A percentile compares a stretch with the other conserved stretches of the same genome.
Conservation (phyloP, 2,329 filamentous ascomycete genomes). For the Neofusicoccum sp. region DNA sequence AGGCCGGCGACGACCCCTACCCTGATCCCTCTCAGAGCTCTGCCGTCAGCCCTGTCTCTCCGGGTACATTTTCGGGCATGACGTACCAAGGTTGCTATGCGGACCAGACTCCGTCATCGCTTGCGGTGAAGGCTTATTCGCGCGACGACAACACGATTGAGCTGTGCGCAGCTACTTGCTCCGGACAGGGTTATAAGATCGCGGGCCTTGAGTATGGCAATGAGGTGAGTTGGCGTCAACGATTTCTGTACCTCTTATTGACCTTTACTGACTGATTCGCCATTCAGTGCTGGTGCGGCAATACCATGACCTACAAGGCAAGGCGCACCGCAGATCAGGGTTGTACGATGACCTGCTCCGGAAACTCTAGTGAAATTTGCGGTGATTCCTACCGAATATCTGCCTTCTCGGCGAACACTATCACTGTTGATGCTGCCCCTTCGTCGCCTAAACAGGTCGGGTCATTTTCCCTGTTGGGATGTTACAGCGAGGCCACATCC, state of each 20-base stretch:
- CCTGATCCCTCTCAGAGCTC: slow-evolving; percentile 29
- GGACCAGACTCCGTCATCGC: slow-evolving; percentile 26
- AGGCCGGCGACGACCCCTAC: slow-evolving; percentile 33
- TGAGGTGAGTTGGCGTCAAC: background rate
- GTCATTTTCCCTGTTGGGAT: slow-evolving; percentile 27
- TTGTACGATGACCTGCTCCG: slow-evolving; percentile 30
- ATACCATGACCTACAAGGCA: slow-evolving; percentile 24
- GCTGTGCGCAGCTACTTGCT: slow-evolving; percentile 31
- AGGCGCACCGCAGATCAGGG: slow-evolving; percentile 30
- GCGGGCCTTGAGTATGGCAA: slow-evolving; percentile 33
- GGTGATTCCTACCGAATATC: slow-evolving; percentile 31
- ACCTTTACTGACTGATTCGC: background rate
- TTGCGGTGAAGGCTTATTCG: slow-evolving; percentile 28
- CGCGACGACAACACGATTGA: slow-evolving; percentile 31
- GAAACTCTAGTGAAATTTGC: slow-evolving; percentile 31
- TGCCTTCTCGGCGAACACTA: slow-evolving; percentile 29
- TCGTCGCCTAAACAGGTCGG: slow-evolving; percentile 29
- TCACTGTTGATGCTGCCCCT: slow-evolving; percentile 23
- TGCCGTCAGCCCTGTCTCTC: slow-evolving; percentile 19
- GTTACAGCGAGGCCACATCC: slow-evolving; percentile 30
- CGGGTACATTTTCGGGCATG: slow-evolving; percentile 33
- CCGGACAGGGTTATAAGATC: slow-evolving; percentile 30
- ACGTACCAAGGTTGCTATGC: slow-evolving; percentile 39
- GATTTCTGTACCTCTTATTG: no score
- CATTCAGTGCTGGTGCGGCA: slow-evolving; percentile 36